Base-by-base conservation (phyloP, 139 green algal species). In the Closterium sp. region DNA sequence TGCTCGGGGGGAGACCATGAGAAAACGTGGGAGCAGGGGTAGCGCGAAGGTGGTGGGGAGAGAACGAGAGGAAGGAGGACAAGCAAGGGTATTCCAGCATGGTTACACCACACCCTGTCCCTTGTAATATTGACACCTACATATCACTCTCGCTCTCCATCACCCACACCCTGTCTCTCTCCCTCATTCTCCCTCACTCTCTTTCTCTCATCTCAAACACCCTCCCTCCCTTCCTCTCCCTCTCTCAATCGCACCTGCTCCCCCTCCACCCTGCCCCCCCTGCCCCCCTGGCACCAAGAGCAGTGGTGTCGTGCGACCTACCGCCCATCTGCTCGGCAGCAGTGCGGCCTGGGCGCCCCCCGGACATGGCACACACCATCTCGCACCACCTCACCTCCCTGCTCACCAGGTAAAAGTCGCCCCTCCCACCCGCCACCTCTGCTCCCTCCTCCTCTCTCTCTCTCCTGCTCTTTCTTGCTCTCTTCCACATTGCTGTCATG, bases 221-320 rank as follows among this genome's bases (percentile, higher is more conserved):
- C 4, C 4, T 4, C 4, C 3, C 32, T 38, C 32, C 32, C 32
- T 2, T 3, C 32, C 32, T 38, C 32, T 38, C 3, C 32, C 32
- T 38, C 32, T 3, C 3, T 3, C 3, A 2, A 38, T 38, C 32
- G 3, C 32, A 38, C 2, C 2, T 3, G 3, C 32, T 3, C 32
- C 3, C 32, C 32, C 32, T 38, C 32, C 32, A 2, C 3, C 32
- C 32, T 3, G 2, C 32, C 32, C 38, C 2, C 38, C 38, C 38
- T 45, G 4, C 0, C 2, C 38, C 38, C 38, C 4, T 62, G 30
- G 29, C n/a, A 28, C 24, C n/a, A 31, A 29, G 86, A n/a, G 85
- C 90, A 93, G 90, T 92, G 86, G 85, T 97, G 4, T 87, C 89
- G 31, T 96, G 97, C 3, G 95, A 98, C 88, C 84, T 97, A 73